Percentiles rank a stretch among this genome's conserved stretches.
These are phyloP conservation scores for Haplosporangium sp. DNA, from an alignment of 371 early-diverging fungal species.

Conservation along the genomic window DNA sequence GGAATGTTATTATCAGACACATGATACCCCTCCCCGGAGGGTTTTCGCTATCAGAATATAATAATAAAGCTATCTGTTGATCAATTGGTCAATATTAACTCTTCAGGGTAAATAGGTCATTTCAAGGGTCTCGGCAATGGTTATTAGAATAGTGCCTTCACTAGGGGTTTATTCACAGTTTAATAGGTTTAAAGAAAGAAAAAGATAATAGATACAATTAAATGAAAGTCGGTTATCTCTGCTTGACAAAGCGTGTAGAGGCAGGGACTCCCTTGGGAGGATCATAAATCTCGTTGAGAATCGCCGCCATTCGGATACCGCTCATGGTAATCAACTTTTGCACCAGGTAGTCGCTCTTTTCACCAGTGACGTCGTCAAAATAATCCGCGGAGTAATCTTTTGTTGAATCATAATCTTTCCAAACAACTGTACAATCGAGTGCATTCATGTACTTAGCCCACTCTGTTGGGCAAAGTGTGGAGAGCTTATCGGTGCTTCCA, in stretches of 20 bases:
- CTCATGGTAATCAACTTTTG: constrained; percentile 54
- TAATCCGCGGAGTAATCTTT: constrained; percentile 41
- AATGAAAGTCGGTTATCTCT: background rate
- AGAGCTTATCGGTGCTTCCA: constrained; percentile 10
- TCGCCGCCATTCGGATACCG: constrained; percentile 53
- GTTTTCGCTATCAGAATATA: no score
- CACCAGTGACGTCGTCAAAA: constrained; percentile 33
- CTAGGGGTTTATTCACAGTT: no score
- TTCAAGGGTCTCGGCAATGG: no score
- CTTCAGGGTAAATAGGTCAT: no score
- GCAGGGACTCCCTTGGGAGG: constrained; percentile 3
- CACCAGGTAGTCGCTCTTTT: constrained; percentile 24
- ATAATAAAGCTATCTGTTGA: no score
- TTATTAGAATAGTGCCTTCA: no score
- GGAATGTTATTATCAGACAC: no score
- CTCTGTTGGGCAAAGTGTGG: constrained; percentile 39
- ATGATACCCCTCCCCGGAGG: no score
- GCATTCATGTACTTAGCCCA: constrained; percentile 44
- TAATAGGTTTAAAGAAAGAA: no score
- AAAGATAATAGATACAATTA: no score
- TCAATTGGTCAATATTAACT: no score
- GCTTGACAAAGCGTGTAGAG: constrained; percentile 10
- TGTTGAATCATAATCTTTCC: constrained; percentile 41
- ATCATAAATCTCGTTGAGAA: constrained; percentile 53
- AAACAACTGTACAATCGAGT: constrained; percentile 37